Percentiles rank a stretch among this genome's conserved stretches.
phyloP scores from a whole-genome alignment of 2,329 filamentous ascomycete genomes.

The Verticillium nonalfalfae region DNA sequence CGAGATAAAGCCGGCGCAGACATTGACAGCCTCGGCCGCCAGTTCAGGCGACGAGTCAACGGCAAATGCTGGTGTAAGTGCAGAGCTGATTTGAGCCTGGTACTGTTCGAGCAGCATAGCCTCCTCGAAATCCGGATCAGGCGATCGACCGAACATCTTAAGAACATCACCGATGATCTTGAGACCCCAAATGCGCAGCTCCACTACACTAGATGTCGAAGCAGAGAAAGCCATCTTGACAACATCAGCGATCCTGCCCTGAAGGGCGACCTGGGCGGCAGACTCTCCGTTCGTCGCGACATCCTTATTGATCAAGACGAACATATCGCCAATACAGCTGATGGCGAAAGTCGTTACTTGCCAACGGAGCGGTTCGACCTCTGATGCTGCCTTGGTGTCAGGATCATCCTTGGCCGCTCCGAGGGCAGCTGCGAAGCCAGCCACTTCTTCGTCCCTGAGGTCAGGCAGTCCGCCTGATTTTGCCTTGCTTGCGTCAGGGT shows the following conservation, averaged over 20 bases:
- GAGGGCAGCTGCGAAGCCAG: slow-evolving; percentile 70
- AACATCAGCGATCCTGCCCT: slow-evolving; percentile 82
- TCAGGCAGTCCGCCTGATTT: slow-evolving; percentile 58
- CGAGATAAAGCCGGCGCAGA: slow-evolving; percentile 96
- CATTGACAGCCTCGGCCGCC: slow-evolving; percentile 91
- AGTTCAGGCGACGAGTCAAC: slow-evolving; percentile 93
- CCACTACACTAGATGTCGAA: slow-evolving; percentile 86
- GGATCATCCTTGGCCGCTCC: slow-evolving; percentile 49
- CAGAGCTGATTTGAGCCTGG: slow-evolving; percentile 95
- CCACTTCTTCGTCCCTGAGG: slow-evolving; percentile 91
- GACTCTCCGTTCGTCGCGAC: slow-evolving; percentile 73
- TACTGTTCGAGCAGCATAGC: slow-evolving; percentile 96
- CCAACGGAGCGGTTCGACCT: slow-evolving; percentile 89
- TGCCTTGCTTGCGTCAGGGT: slow-evolving; percentile 31
- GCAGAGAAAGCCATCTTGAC: slow-evolving; percentile 97
- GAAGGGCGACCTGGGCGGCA: slow-evolving; percentile 68
- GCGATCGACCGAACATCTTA: slow-evolving; percentile 92
- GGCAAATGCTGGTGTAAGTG: slow-evolving; percentile 91
- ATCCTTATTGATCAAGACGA: slow-evolving; percentile 72
- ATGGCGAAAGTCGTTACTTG: slow-evolving; percentile 94
- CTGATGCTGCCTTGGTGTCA: slow-evolving; percentile 41
- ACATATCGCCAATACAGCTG: slow-evolving; percentile 77
- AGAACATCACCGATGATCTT: slow-evolving; percentile 91
- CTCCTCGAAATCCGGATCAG: slow-evolving; percentile 96
- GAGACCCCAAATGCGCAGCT: slow-evolving; percentile 83